Percentiles rank a stretch among this genome's conserved stretches.
Evolutionary conservation across 495 filamentous ascomycete genomes (phyloP).

Genomic region (Lasiosphaeris hirsuta): DNA sequence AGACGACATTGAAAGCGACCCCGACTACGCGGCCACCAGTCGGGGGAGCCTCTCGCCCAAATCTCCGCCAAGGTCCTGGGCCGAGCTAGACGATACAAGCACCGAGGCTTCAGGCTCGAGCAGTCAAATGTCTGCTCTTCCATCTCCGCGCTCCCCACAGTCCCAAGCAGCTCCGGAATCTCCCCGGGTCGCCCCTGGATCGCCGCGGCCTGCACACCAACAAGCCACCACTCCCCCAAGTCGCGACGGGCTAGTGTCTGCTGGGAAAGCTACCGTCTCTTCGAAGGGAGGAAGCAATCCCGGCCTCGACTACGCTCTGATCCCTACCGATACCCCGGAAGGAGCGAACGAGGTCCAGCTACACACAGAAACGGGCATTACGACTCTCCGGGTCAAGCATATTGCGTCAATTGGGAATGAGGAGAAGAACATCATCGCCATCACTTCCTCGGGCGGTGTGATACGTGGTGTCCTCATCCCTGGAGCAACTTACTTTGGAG

Average conservation of each 20-base stretch:
- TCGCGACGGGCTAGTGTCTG: neutral
- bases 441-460: neutral
- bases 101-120: neutral
- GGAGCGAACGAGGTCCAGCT: neutral
- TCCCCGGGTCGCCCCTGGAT: too few relatives aligned
- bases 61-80: neutral
- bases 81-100: neutral
- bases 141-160: too few relatives aligned
- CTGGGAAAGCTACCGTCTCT: neutral
- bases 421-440: neutral
- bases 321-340: neutral
- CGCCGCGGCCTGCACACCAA: too few relatives aligned
- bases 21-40: neutral
- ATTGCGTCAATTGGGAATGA: neutral
- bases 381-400: too few relatives aligned
- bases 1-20: neutral
- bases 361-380: neutral
- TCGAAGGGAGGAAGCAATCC: neutral
- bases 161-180: too few relatives aligned
- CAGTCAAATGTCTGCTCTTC: too few relatives aligned
- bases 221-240: neutral
- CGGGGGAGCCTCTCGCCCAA: constrained; percentile 1
- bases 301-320: constrained; percentile 6
- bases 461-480: constrained; percentile 6
- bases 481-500: constrained; percentile 2